Base-by-base conservation (phyloP, 106 monocot genomes). In the Dioscorea zingiberensis region DNA sequence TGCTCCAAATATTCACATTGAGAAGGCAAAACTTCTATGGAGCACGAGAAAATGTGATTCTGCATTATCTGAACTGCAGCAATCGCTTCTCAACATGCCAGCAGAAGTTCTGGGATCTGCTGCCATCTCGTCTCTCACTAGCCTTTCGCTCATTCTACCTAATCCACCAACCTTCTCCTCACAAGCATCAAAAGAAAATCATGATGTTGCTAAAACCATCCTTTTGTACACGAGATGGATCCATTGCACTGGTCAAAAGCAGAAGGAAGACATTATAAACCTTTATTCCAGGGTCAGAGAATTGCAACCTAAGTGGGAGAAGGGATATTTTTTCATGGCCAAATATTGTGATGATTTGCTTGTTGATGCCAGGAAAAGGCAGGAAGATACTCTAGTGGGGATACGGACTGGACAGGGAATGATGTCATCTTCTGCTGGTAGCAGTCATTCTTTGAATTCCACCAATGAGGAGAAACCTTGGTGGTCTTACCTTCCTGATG, bases 11-110 rank as follows among this genome's bases (percentile, higher is more conserved):
- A 84, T 84, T 28, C 92, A 89, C 56, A 87, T 87, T 74, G 98
- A 98, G 82, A 92, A 93, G 63, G 98, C 98, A 53, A 97, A 98
- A 63, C 85, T 91, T 67, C 77, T 98, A 1, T 98, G 98, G 98
- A 84, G 76, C 70, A 89, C 75, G 55, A 76, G 77, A 65, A 98
- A 78, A 67, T 82, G 86, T 64, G 98, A 98, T 68, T 76, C 72
- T 73, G 98, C 98, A 14, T 93, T 98, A 67, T 76, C 89, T 78
- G 98, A 93, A 82, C 75, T 98, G 58, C 89, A 98, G 55, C 92
- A 89, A 62, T 78, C 83, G 53, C 87, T 95, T 77, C 59, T 88
- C 21, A 83, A 90, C 51, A 71, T 87, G 76, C 94, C 87, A 25
- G 81, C 75, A 24, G 94, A 94, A 55, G 85, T 91, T 45, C 47